A percentile compares a stretch with the other conserved stretches of the same genome.
Evolutionary conservation across 2,329 filamentous ascomycete genomes (phyloP).

Genomic region (Sclerotiophoma versabilis): DNA sequence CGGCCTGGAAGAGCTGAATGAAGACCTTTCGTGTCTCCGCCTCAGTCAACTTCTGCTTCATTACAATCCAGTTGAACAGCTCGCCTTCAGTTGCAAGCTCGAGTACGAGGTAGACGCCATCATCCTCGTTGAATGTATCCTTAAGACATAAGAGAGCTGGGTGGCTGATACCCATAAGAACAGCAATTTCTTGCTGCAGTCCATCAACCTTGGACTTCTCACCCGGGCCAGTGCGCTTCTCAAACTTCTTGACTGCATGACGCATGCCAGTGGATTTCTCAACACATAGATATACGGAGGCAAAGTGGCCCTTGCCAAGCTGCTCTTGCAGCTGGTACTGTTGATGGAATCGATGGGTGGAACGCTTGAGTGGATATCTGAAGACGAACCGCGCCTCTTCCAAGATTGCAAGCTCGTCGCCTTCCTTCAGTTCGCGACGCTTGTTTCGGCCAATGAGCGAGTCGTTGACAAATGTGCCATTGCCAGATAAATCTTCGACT

Average conservation of each 20-base stretch:
- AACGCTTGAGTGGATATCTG: constrained; percentile 70
- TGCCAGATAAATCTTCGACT: constrained; percentile 91
- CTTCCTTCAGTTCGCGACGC: constrained; percentile 83
- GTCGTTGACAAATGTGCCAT: constrained; percentile 96
- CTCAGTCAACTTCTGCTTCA: constrained; percentile 87
- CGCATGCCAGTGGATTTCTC: constrained; percentile 83
- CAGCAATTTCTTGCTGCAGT: constrained; percentile 92
- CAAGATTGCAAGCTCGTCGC: constrained; percentile 88
- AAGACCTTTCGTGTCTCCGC: constrained; percentile 86
- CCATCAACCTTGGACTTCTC: constrained; percentile 85
- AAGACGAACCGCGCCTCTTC: constrained; percentile 90
- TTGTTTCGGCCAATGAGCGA: constrained; percentile 90
- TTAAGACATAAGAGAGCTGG: constrained; percentile 92
- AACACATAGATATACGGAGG: constrained; percentile 88
- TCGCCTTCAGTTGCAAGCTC: constrained; percentile 93
- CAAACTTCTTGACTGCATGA: constrained; percentile 95
- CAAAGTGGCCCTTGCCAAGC: constrained; percentile 94
- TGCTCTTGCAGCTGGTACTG: constrained; percentile 86
- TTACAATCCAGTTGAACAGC: constrained; percentile 92
- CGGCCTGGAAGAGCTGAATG: constrained; percentile 86
- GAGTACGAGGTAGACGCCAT: constrained; percentile 88
- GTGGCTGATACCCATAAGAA: constrained; percentile 96
- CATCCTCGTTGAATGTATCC: constrained; percentile 90
- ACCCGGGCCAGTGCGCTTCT: constrained; percentile 80
- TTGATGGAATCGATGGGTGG: constrained; percentile 78